Base-by-base conservation (phyloP, 2,329 filamentous ascomycete genomes). In the Fusarium annulatum region DNA sequence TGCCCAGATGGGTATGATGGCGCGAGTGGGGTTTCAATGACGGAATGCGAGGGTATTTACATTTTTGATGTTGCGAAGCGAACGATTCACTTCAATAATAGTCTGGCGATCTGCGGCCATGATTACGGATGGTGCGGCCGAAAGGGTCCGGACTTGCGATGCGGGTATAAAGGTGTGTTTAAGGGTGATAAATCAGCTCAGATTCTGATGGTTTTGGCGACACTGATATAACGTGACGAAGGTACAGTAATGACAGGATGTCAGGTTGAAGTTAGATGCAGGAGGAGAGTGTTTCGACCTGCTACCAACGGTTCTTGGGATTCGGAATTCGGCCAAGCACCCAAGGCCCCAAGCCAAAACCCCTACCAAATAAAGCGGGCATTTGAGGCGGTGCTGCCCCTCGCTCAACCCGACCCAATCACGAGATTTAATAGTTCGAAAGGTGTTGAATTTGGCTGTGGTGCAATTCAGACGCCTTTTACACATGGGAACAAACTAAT, bases 21-120 rank as follows among this genome's bases (percentile, higher is more conserved):
- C 15, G 12, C 12, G 30, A 23, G 28, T 38, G 26, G 23, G 10
- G 7, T 28, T 19, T 7, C 15, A 18, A 28, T 33, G 7, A 34
- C 18, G 34, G n/a, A 15, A 57, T 26, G 19, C 23, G 42, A 49
- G 26, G 59, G 38, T 43, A 61, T 42, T 77, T 86, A 95, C 94
- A 80, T 92, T 94, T 85, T 94, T 95, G 86, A 97, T 95, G 79
- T 90, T 92, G 74, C 94, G 92, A 80, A 97, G 90, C 80, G 94
- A 95, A 85, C 94, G 90, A 86, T 96, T 96, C 84, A 92, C 90
- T 88, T 90, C 88, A 73, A 90, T 90, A 79, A 89, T 88, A 72
- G 85, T 85, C 79, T 90, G 88, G 75, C 88, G 88, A 76, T 89
- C 87, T 72, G 82, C 77, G 67, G 83, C 82, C 86, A 88, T 88